A percentile compares a stretch with the other conserved stretches of the same genome.
phyloP scores from a whole-genome alignment of 495 filamentous ascomycete genomes.

The Penicillium angulare region DNA sequence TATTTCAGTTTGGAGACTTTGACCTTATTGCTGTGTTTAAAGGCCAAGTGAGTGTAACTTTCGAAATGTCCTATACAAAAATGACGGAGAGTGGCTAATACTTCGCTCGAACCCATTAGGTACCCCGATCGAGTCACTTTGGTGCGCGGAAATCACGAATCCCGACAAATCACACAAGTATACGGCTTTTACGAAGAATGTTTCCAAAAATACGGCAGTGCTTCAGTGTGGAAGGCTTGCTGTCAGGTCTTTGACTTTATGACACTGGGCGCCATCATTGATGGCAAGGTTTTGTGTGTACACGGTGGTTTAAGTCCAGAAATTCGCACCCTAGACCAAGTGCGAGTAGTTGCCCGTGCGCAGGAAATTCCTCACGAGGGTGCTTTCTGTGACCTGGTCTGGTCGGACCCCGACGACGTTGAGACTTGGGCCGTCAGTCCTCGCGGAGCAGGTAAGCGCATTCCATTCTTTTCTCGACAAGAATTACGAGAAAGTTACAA shows the following conservation, averaged over 20 bases:
- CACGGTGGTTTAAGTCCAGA: constrained; percentile 96
- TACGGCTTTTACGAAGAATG: constrained; percentile 99
- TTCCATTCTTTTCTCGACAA: too few species aligned
- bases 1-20: constrained; percentile 98
- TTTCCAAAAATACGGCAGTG: constrained; percentile 96
- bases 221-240: constrained; percentile 98
- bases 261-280: constrained; percentile 92
- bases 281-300: constrained; percentile 94
- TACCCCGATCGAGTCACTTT: constrained; percentile 94
- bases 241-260: constrained; percentile 99
- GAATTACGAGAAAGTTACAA: too few species aligned
- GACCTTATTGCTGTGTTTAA: constrained; percentile 91
- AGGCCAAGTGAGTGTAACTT: constrained; percentile 77
- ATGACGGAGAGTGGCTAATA: neutral
- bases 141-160: constrained; percentile 96
- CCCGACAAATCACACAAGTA: constrained; percentile 95
- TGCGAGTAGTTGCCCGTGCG: constrained; percentile 93
- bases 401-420: constrained; percentile 97
- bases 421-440: constrained; percentile 98
- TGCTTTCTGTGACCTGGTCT: constrained; percentile 96
- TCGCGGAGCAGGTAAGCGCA: constrained; percentile 69
- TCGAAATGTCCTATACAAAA: neutral
- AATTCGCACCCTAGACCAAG: constrained; percentile 93
- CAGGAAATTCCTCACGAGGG: constrained; percentile 99
- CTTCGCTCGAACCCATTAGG: constrained; percentile 40